Evolutionary conservation across 2,329 filamentous ascomycete species (phyloP).

Genomic region (Trichoderma arundinaceum): DNA sequence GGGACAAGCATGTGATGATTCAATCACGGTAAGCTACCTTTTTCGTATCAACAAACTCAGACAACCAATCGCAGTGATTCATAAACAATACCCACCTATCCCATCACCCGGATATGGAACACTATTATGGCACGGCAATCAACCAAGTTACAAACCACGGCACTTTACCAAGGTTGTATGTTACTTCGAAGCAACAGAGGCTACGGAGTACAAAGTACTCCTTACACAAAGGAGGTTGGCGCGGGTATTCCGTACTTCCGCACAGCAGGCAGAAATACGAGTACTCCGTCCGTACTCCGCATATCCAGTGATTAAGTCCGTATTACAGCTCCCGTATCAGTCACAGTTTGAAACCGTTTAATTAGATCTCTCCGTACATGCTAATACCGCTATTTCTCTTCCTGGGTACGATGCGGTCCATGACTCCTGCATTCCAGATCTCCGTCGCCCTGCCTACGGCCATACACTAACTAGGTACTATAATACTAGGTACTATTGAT

Average conservation of each 20-base stretch:
- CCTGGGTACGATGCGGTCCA: not conserved
- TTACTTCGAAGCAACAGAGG: not conserved
- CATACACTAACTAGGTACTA: not conserved
- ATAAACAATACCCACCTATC: not conserved
- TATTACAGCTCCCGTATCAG: slow-evolving; percentile 15
- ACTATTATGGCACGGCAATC: not conserved
- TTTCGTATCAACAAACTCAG: not conserved
- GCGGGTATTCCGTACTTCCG: not conserved
- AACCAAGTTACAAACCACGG: no score
- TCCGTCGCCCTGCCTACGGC: slow-evolving; percentile 2
- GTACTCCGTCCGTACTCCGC: not conserved
- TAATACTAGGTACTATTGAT: not conserved
- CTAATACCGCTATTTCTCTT: not conserved
- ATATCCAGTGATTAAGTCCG: not conserved
- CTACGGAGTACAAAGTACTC: not conserved
- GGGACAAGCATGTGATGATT: no score
- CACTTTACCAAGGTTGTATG: no score
- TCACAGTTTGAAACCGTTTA: slow-evolving; percentile 17
- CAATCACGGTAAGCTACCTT: not conserved
- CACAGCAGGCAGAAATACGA: slow-evolving; percentile 15
- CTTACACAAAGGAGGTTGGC: slow-evolving; percentile 13
- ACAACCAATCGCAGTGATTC: not conserved
- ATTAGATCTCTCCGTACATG: slow-evolving; percentile 12
- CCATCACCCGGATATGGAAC: not conserved
- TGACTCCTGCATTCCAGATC: not conserved